A percentile compares a stretch with the other conserved stretches of the same genome.
Conservation (phyloP, 2,329 filamentous ascomycete species). For the Hirsutella rhossiliensis region DNA sequence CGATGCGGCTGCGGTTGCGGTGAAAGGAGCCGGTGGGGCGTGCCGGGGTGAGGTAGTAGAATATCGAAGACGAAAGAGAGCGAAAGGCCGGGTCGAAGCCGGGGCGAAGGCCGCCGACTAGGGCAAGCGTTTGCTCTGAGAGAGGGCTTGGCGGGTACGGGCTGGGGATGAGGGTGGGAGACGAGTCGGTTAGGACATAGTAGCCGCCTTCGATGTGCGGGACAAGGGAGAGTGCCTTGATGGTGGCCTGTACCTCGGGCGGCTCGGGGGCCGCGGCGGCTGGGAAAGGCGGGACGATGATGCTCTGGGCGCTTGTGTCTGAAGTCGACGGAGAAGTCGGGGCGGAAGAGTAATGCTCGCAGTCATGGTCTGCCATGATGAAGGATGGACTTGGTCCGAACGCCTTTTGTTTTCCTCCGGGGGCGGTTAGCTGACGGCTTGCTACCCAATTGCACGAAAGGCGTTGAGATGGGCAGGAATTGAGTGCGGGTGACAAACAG, state of each 20-base stretch:
- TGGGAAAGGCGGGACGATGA: background rate
- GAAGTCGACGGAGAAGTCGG: background rate
- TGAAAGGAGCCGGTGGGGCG: conserved; percentile 49
- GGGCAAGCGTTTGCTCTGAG: conserved; percentile 19
- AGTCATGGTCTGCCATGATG: background rate
- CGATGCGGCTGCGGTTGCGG: conserved; percentile 46
- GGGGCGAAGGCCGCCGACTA: conserved; percentile 18
- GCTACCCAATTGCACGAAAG: too few species aligned
- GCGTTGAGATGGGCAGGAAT: too few species aligned
- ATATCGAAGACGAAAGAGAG: conserved; percentile 48
- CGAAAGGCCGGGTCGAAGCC: conserved; percentile 30
- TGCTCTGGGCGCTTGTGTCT: background rate
- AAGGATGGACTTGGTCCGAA: too few species aligned
- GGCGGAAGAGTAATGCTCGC: background rate
- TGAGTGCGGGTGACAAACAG: too few species aligned
- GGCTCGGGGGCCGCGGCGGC: background rate
- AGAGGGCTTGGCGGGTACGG: conserved; percentile 22
- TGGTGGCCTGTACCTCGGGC: conserved; percentile 5
- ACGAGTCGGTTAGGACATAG: conserved; percentile 49
- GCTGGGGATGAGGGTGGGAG: conserved; percentile 38
- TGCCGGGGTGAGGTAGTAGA: conserved; percentile 48
- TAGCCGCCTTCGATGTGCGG: conserved; percentile 53
- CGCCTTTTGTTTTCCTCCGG: too few species aligned
- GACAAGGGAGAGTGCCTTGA: conserved; percentile 20
- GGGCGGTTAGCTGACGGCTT: too few species aligned